Conservation (phyloP, 345 rosid species). For the Brassica nigra region DNA sequence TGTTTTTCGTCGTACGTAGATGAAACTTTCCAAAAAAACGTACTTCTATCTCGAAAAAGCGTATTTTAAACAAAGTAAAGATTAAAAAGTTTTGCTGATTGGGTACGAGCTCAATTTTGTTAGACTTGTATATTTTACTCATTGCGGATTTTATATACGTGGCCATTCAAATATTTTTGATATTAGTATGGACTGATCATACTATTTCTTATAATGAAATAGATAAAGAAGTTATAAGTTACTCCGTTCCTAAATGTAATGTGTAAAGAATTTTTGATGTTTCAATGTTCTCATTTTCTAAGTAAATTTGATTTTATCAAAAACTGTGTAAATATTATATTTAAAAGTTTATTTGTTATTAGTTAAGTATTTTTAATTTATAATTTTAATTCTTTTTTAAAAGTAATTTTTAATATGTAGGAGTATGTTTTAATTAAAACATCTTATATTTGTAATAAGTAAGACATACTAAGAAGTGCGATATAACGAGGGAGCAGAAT, state of each 20-base stretch:
- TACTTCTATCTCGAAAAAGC: no score
- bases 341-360: neutral
- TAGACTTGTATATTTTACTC: neutral
- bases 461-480: neutral
- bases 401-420: no score
- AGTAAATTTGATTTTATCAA: no score
- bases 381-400: no score
- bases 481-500: neutral
- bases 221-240: neutral
- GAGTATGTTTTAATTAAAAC: no score
- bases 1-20: conserved; percentile 30
- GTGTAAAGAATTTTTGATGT: neutral
- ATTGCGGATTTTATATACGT: neutral
- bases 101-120: neutral
- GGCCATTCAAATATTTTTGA: neutral
- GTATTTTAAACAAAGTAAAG: neutral
- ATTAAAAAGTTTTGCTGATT: neutral
- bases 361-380: neutral
- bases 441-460: neutral
- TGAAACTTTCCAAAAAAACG: neutral
- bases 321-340: no score
- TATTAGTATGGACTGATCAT: neutral
- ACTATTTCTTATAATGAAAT: neutral
- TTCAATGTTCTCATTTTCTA: no score
- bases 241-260: neutral